These are phyloP conservation scores for Brettanomyces sp. DNA, from an alignment of 805 yeast genomes.

Conservation along the genomic window DNA sequence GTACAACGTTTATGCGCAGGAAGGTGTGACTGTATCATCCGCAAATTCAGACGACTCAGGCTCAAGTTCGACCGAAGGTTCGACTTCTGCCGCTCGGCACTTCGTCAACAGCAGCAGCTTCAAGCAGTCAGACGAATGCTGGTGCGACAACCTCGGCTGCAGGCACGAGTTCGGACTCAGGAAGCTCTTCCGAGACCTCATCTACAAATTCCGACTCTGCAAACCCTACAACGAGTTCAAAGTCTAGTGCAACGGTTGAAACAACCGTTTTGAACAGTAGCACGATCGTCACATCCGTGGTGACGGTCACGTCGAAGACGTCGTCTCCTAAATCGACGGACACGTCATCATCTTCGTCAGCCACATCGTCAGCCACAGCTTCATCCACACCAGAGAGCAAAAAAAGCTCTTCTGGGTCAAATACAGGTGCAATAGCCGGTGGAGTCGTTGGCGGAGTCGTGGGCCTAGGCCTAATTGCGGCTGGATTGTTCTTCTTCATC, in stretches of 20 bases:
- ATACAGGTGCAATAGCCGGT: slow-evolving; percentile 27
- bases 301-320: slow-evolving; percentile 20
- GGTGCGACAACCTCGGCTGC: slow-evolving; percentile 4
- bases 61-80: slow-evolving; percentile 6
- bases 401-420: slow-evolving; percentile 9
- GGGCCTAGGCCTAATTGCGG: slow-evolving; percentile 19
- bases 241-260: slow-evolving; percentile 9
- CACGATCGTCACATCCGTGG: slow-evolving; percentile 17
- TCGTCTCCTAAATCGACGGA: slow-evolving; percentile 8
- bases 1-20: slow-evolving; percentile 35
- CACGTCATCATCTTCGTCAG: slow-evolving; percentile 6
- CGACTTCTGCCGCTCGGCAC: slow-evolving; percentile 2
- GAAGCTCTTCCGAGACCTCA: slow-evolving; percentile 1
- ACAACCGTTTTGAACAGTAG: slow-evolving; percentile 15
- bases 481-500: slow-evolving; percentile 22
- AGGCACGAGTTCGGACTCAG: slow-evolving; percentile 6
- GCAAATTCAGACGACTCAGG: slow-evolving; percentile 5
- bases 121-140: slow-evolving; percentile 22
- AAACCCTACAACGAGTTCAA: slow-evolving; percentile 3
- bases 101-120: neutral
- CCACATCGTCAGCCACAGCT: slow-evolving; percentile 16
- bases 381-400: slow-evolving; percentile 4
- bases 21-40: slow-evolving; percentile 11
- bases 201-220: neutral
- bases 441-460: slow-evolving; percentile 28